Base-by-base conservation (phyloP, 768 basidiomycete genomes). In the Naganishia onofrii region DNA sequence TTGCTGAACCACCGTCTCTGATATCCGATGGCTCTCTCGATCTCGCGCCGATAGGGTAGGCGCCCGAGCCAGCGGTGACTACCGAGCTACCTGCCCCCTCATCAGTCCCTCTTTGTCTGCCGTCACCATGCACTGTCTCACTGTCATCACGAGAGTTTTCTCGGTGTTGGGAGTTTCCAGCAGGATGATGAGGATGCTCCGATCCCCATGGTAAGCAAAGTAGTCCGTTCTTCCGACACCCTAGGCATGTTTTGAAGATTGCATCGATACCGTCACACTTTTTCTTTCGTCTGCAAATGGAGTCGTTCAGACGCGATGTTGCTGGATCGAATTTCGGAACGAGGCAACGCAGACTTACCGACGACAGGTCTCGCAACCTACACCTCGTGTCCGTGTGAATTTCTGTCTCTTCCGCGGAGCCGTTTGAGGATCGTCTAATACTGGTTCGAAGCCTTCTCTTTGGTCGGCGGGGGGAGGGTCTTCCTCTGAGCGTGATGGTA, bases 161-260 rank as follows among this genome's bases (percentile, higher is more conserved):
- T 15, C n/a, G 26, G 15, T 28, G 26, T 17, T 63, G 60, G 0
- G 57, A 34, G 29, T 1, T 31, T 12, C 57, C 34, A 36, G 29
- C 32, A 21, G 57, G 32, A 34, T 38, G 23, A n/a, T 63, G 60
- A 4, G 60, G 38, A 36, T 63, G 36, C 9, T 46, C 60, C 7
- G 60, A 34, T 26, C 60, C 60, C 60, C 60, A 63, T 34, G 60
- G 60, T 26, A 63, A 19, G 19, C 60, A 63, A 6, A 63, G 38
- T 0, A 63, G 32, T 17, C 60, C 60, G 38, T 63, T 63, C 60
- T 63, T 63, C 15, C 60, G 60, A 29, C 60, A 63, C 42, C 60
- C 60, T 2, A 63, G 60, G 60, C 60, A 63, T 10, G 60, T 63
- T 17, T 63, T 63, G 60, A 63, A 63, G 60, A 63, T 63, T 12